Conservation (phyloP, 768 basidiomycete species). For the Grammothele lineata region DNA sequence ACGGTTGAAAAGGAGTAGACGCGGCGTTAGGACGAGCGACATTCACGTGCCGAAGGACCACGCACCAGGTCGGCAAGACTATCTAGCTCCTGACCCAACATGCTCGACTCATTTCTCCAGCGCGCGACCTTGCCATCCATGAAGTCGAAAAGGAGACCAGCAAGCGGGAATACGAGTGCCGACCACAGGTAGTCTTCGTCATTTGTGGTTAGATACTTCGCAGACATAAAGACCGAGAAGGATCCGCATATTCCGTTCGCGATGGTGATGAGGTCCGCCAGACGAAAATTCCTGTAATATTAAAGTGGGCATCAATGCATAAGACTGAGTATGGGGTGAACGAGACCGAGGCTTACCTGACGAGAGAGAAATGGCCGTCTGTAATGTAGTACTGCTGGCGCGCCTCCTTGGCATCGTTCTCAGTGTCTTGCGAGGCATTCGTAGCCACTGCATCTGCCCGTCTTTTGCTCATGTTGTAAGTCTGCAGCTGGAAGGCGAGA, state of each 20-base stretch:
- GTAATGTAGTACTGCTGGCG: slow-evolving; percentile 84
- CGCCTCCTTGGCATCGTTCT: slow-evolving; percentile 28
- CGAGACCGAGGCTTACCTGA: slow-evolving; percentile 54
- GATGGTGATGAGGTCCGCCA: slow-evolving; percentile 97
- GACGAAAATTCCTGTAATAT: slow-evolving; percentile 80
- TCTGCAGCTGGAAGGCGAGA: too few species aligned
- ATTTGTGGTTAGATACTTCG: slow-evolving; percentile 77
- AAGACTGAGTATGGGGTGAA: background rate
- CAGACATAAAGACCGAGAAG: slow-evolving; percentile 91
- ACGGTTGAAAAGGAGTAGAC: background rate
- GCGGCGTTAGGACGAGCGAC: background rate
- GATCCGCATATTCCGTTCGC: slow-evolving; percentile 99
- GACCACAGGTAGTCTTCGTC: slow-evolving; percentile 79
- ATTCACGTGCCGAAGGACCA: slow-evolving; percentile 15
- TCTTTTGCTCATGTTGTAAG: slow-evolving; percentile 45
- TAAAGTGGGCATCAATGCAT: background rate
- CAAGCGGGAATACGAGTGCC: slow-evolving; percentile 85
- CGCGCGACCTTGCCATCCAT: slow-evolving; percentile 96
- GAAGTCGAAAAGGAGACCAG: slow-evolving; percentile 96
- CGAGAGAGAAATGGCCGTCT: slow-evolving; percentile 95
- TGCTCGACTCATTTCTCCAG: slow-evolving; percentile 92
- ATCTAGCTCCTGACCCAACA: slow-evolving; percentile 97
- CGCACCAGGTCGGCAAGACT: slow-evolving; percentile 91
- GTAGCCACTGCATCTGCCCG: too few species aligned
- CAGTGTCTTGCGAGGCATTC: slow-evolving; percentile 15